Evolutionary conservation across 257 asterid genomes (phyloP), one percentile per base, ranked within the genome.

Genomic region (Solanum appendiculatum): DNA sequence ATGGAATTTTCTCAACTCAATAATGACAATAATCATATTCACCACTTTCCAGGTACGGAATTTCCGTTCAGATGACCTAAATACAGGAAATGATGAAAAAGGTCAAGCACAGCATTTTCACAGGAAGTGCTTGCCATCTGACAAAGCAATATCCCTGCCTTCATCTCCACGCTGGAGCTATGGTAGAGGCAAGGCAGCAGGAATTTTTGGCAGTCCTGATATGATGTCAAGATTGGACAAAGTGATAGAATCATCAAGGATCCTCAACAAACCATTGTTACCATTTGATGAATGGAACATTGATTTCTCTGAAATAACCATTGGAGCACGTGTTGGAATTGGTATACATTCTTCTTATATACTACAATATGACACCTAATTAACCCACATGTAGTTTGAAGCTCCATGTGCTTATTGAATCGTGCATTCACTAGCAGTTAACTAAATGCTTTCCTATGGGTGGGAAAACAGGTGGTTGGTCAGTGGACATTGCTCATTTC

Each of bases 251-350:
- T 91, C 95, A 21, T 92, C 98, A 13, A 94, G 91, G 94, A 92
- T 95, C 90, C 91, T 89, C 87, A 93, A 91, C 91, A 92, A 91
- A 91, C 98, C 96, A 69, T 88, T 96, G 90, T 91, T 96, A 86
- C 98, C 98, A 44, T 96, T 88, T 54, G 89, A 92, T 88, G 99
- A 93, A 91, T 96, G 99, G 99, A 94, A 95, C 87, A 95, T 96
- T 33, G 98, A 96, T 89, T 94, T 92, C 89, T 93, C 98, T 13
- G 99, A 96, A 90, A 68, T 95, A 83, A 89, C 94, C 86, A 94
- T 94, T 36, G 98, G 99, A 90, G 90, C 91, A 84, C 99, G 98
- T 60, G 96, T 95, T 46, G 98, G 99, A 88, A 96, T 96, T 42
- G 98, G 99, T 96, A 95, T 77, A 95, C 87, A 25, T 42, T 78